These are phyloP conservation scores for Daedalea quercina DNA, from an alignment of 768 basidiomycete genomes.

Conservation along the genomic window DNA sequence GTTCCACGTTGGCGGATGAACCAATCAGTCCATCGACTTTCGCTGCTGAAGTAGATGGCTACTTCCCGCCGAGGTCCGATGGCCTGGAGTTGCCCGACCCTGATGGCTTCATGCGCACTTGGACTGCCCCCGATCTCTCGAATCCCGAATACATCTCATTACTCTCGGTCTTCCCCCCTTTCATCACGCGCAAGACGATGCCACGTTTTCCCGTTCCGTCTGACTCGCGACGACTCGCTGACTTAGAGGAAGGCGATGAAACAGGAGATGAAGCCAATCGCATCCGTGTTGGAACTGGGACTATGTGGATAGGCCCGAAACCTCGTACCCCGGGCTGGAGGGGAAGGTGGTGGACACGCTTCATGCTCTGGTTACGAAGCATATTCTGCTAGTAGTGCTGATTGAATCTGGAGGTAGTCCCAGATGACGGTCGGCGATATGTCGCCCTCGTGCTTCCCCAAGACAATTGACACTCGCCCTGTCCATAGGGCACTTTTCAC, in stretches of 20 bases:
- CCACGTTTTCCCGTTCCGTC: slow-evolving; percentile 56
- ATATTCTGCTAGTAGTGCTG: slow-evolving; percentile 59
- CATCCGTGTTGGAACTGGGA: slow-evolving; percentile 75
- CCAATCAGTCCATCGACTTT: slow-evolving; percentile 32
- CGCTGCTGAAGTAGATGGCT: slow-evolving; percentile 27
- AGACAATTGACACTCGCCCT: neutral
- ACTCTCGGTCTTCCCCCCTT: slow-evolving; percentile 69
- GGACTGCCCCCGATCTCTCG: slow-evolving; percentile 74
- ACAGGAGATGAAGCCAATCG: slow-evolving; percentile 46
- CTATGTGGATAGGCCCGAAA: slow-evolving; percentile 69
- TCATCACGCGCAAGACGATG: slow-evolving; percentile 60
- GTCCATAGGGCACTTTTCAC: neutral
- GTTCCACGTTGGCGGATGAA: slow-evolving; percentile 33
- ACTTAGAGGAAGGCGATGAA: slow-evolving; percentile 68
- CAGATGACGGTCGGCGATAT: no score
- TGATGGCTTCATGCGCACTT: slow-evolving; percentile 61
- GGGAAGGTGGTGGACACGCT: slow-evolving; percentile 75
- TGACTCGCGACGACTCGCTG: slow-evolving; percentile 33
- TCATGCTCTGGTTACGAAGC: slow-evolving; percentile 74
- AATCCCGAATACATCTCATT: slow-evolving; percentile 70
- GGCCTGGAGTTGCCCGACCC: slow-evolving; percentile 24
- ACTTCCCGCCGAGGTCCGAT: slow-evolving; percentile 23
- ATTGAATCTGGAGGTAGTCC: slow-evolving; percentile 1
- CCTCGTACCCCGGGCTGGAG: slow-evolving; percentile 58
- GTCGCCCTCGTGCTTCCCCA: neutral